Base-by-base conservation (phyloP, 495 filamentous ascomycete genomes). In the Hypomontagnella monticulosa region DNA sequence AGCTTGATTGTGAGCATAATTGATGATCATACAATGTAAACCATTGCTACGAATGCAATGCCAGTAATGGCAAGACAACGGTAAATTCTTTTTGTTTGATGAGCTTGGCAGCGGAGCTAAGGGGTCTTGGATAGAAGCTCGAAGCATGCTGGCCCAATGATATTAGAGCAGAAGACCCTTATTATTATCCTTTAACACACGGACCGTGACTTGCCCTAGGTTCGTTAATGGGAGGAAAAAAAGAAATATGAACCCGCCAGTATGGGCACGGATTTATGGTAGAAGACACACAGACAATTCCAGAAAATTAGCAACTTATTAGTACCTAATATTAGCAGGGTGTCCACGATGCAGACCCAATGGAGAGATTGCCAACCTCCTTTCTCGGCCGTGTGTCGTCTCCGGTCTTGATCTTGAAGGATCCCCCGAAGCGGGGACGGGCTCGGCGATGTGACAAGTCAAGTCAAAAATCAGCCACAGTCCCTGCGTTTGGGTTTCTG, bases 361-460 rank as follows among this genome's bases (percentile, higher is more conserved):
- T 53, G 27, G 33, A 57, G 43, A 53, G 55, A 57, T 52, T 49
- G 46, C 60, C 66, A 69, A 64, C 66, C 60, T 69, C 66, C 55
- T 64, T 69, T 69, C 42, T 63, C 60, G 66, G 60, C 55, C 50
- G 56, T 55, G 59, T 63, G 43, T 47, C 40, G 18, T 56, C 60
- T 52, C 50, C 38, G 54, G 55, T 43, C 12, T 53, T 33, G 36
- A 40, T 63, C 42, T 40, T 62, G 18, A 49, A 61, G 54, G 53
- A 36, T 63, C 58, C 34, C 37, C 66, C 66, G 66, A 55, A 69
- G 66, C 66, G 66, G 66, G 60, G 66, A 64, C 50, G 54, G 50
- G 55, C 18, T 59, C 59, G 59, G 65, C 58, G 52, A 47, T 3
- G 51, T 12, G 54, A 63, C 51, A 62, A 42, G 41, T 44, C 58